phyloP scores from a whole-genome alignment of 768 basidiomycete genomes.

The Steccherinum ochraceum region DNA sequence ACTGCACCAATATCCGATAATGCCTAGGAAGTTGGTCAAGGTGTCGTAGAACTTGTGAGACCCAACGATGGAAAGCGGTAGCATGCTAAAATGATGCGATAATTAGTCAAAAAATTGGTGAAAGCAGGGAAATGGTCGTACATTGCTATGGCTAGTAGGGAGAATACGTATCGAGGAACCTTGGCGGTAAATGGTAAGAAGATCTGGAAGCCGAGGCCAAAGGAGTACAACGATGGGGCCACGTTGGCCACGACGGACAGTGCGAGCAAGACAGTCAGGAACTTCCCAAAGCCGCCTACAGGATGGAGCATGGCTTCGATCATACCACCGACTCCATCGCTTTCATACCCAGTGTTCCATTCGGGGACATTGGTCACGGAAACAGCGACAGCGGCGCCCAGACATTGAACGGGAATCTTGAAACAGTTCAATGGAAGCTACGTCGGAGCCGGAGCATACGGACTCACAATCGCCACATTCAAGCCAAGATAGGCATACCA shows the following conservation, averaged over 20 bases:
- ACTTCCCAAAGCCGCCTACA: slow-evolving; percentile 59
- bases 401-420: slow-evolving; percentile 38
- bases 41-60: slow-evolving; percentile 57
- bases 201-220: slow-evolving; percentile 68
- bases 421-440: background rate
- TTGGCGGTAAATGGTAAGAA: slow-evolving; percentile 50
- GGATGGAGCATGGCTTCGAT: slow-evolving; percentile 57
- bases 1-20: slow-evolving; percentile 44
- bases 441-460: slow-evolving; percentile 17
- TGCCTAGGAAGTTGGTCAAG: slow-evolving; percentile 59
- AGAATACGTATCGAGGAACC: slow-evolving; percentile 68
- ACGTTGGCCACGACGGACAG: slow-evolving; percentile 76
- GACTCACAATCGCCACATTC: slow-evolving; percentile 49
- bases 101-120: background rate
- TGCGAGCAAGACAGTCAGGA: slow-evolving; percentile 67
- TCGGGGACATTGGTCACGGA: slow-evolving; percentile 47
- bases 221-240: slow-evolving; percentile 77
- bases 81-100: slow-evolving; percentile 33
- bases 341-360: slow-evolving; percentile 50
- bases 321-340: slow-evolving; percentile 56
- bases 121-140: slow-evolving; percentile 27
- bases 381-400: slow-evolving; percentile 64
- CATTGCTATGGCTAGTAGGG: slow-evolving; percentile 61
- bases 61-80: slow-evolving; percentile 68
- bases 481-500: slow-evolving; percentile 61